phyloP scores from a whole-genome alignment of 116 monocot species.

The Phalaenopsis hybrid region DNA sequence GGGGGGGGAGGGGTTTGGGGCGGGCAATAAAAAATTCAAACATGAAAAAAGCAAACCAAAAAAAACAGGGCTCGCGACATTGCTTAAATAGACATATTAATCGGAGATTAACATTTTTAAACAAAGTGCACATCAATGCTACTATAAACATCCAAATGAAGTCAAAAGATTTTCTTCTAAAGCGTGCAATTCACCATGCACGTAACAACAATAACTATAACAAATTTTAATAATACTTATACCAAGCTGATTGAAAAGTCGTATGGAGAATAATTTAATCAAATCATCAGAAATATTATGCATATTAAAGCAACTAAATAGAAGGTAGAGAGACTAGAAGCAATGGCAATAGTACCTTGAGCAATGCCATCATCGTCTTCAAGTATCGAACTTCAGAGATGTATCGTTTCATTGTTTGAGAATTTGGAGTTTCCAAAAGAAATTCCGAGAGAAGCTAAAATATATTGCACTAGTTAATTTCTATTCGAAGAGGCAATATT shows the following conservation, averaged over 20 bases:
- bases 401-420: conserved; percentile 88
- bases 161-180: background rate
- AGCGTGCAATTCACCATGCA: background rate
- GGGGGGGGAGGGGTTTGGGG: background rate
- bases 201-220: background rate
- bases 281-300: background rate
- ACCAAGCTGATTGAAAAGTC: background rate
- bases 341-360: conserved; percentile 55
- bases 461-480: conserved; percentile 4
- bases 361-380: conserved; percentile 61
- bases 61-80: background rate
- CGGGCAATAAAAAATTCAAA: background rate
- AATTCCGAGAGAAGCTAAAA: conserved; percentile 91
- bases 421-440: conserved; percentile 85
- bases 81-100: background rate
- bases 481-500: conserved; percentile 4
- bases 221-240: background rate
- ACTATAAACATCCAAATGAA: background rate
- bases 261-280: conserved; percentile 1
- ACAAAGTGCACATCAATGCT: background rate
- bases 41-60: background rate
- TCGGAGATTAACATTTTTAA: background rate
- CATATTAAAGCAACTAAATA: background rate
- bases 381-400: conserved; percentile 73
- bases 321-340: background rate